These are phyloP conservation scores for Crucibulum laeve DNA, from an alignment of 768 basidiomycete species.

Conservation along the genomic window DNA sequence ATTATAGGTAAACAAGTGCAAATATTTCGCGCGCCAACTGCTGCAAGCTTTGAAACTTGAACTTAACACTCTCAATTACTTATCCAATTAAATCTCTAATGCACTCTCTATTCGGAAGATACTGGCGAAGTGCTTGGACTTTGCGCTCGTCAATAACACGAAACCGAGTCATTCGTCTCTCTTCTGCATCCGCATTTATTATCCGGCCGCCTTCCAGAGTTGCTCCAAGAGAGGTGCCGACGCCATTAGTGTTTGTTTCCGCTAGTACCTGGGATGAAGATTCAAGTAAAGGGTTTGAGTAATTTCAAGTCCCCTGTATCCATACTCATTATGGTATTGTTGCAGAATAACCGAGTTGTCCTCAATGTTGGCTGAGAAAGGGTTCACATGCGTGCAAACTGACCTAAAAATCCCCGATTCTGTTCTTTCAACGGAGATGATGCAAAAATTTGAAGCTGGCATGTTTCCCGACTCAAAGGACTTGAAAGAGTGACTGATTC, in stretches of 20 bases:
- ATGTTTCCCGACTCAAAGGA: constrained; percentile 7
- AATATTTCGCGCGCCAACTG: neutral
- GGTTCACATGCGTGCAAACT: constrained; percentile 44
- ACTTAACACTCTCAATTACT: neutral
- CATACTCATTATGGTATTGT: constrained; percentile 1
- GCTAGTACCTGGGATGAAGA: constrained; percentile 37
- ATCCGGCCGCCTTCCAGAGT: constrained; percentile 31
- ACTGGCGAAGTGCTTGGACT: neutral
- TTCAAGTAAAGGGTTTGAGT: constrained; percentile 33
- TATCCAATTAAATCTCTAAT: constrained; percentile 1
- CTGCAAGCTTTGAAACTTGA: neutral
- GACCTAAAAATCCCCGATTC: constrained; percentile 27
- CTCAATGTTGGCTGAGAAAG: constrained; percentile 38
- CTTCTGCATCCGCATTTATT: constrained; percentile 21
- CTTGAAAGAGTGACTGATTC: neutral
- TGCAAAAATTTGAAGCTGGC: constrained; percentile 39
- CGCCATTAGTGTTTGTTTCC: constrained; percentile 51
- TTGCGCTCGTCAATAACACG: neutral
- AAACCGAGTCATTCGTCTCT: constrained; percentile 8
- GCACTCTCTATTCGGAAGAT: constrained; percentile 6
- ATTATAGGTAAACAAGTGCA: neutral
- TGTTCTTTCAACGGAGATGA: constrained; percentile 22
- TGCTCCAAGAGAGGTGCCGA: constrained; percentile 44
- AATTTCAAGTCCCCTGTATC: constrained; percentile 5
- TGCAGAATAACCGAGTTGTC: constrained; percentile 30